Evolutionary conservation across 2,329 filamentous ascomycete species (phyloP).

Genomic region (Colletotrichum plurivorum): DNA sequence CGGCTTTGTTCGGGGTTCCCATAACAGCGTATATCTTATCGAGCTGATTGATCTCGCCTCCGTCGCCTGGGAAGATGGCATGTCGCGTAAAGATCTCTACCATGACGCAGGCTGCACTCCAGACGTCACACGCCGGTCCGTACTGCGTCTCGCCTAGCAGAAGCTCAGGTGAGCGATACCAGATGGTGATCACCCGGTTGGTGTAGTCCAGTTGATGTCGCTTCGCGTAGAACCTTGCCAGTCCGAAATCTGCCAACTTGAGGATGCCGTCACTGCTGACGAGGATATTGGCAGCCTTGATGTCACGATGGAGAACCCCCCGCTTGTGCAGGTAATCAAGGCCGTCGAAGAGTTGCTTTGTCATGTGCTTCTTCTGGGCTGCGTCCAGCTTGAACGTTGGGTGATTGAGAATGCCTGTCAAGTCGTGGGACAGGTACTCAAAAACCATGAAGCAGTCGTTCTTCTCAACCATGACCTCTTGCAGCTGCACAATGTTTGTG

Average conservation of each 20-base stretch:
- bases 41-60: slow-evolving; percentile 94
- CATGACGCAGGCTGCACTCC: slow-evolving; percentile 97
- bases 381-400: slow-evolving; percentile 88
- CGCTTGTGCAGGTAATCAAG: slow-evolving; percentile 93
- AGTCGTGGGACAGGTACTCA: slow-evolving; percentile 95
- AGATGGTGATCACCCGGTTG: slow-evolving; percentile 98
- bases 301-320: slow-evolving; percentile 96
- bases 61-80: slow-evolving; percentile 95
- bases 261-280: slow-evolving; percentile 90
- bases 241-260: slow-evolving; percentile 95
- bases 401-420: slow-evolving; percentile 95
- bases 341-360: slow-evolving; percentile 92
- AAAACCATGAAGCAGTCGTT: slow-evolving; percentile 99
- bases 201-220: slow-evolving; percentile 94
- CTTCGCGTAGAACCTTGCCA: slow-evolving; percentile 97
- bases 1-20: slow-evolving; percentile 85
- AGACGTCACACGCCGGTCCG: slow-evolving; percentile 91
- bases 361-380: slow-evolving; percentile 92
- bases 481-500: slow-evolving; percentile 83
- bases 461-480: slow-evolving; percentile 97
- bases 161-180: slow-evolving; percentile 95
- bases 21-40: slow-evolving; percentile 97
- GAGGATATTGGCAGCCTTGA: slow-evolving; percentile 97
- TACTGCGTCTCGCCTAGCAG: slow-evolving; percentile 92
- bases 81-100: slow-evolving; percentile 96